Conservation (phyloP, 1,284 basidiomycete species). For the Ceratobasidium sp. region DNA sequence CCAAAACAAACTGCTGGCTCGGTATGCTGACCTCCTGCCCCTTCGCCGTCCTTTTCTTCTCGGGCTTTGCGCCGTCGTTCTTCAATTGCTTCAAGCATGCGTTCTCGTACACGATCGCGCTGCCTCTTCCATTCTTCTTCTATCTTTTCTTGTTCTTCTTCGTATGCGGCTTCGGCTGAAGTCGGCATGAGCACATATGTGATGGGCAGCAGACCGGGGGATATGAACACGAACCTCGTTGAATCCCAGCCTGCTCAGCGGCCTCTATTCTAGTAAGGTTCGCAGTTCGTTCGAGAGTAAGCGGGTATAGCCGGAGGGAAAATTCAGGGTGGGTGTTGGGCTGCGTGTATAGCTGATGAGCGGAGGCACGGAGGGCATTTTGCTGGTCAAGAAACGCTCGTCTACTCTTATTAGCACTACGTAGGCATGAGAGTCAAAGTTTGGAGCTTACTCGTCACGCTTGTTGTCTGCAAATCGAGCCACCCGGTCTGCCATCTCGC, state of each 20-base stretch:
- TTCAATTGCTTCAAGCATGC: slow-evolving; percentile 84
- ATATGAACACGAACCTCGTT: slow-evolving; percentile 16
- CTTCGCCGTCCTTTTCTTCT: slow-evolving; percentile 86
- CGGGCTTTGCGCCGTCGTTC: slow-evolving; percentile 78
- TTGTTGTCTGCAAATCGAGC: slow-evolving; percentile 71
- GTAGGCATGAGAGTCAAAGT: slow-evolving; percentile 51
- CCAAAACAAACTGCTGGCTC: not conserved
- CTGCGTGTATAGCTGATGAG: slow-evolving; percentile 44
- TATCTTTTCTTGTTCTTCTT: slow-evolving; percentile 78
- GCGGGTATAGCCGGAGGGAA: slow-evolving; percentile 75
- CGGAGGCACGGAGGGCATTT: slow-evolving; percentile 25
- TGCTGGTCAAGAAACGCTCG: slow-evolving; percentile 40
- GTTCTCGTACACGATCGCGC: slow-evolving; percentile 75
- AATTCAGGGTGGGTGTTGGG: slow-evolving; percentile 75
- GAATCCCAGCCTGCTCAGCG: slow-evolving; percentile 68
- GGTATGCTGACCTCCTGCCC: slow-evolving; percentile 64
- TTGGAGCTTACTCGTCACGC: slow-evolving; percentile 74
- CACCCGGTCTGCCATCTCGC: slow-evolving; percentile 74
- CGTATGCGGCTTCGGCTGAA: slow-evolving; percentile 58
- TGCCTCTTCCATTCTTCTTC: slow-evolving; percentile 84
- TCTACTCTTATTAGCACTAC: slow-evolving; percentile 20
- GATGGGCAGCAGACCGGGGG: not conserved
- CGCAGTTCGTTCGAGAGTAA: slow-evolving; percentile 80
- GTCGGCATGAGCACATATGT: slow-evolving; percentile 6
- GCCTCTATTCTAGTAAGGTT: slow-evolving; percentile 71